phyloP scores from a whole-genome alignment of 176 grass and related monocot genomes.

The Miscanthus lutarioriparius region DNA sequence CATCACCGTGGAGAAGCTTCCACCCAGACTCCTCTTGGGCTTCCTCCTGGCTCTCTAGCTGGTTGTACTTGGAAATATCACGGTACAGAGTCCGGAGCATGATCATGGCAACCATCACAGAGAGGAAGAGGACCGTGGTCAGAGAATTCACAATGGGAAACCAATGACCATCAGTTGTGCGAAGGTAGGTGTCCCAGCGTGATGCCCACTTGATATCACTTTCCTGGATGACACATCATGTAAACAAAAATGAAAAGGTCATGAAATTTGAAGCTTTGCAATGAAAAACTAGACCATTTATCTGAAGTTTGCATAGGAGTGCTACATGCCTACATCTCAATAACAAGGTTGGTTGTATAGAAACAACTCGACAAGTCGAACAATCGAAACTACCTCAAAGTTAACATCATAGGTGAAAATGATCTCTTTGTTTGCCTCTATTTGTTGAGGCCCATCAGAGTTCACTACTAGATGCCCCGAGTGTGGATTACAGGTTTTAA shows the following conservation, averaged over 20 bases:
- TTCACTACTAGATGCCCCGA: conserved; percentile 31
- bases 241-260: background rate
- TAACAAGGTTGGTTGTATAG: background rate
- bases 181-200: conserved; percentile 82
- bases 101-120: conserved; percentile 89
- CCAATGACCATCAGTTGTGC: conserved; percentile 77
- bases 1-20: conserved; percentile 90
- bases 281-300: conserved; percentile 18
- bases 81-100: conserved; percentile 89
- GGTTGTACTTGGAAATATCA: conserved; percentile 88
- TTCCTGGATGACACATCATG: conserved; percentile 48
- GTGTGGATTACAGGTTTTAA: conserved; percentile 66
- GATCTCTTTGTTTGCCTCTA: conserved; percentile 65
- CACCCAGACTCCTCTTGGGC: conserved; percentile 88
- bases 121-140: conserved; percentile 78
- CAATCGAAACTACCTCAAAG: conserved; percentile 50
- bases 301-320: background rate
- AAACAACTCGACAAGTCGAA: background rate
- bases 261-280: background rate
- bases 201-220: conserved; percentile 84
- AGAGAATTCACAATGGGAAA: conserved; percentile 78
- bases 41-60: conserved; percentile 77
- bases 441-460: conserved; percentile 55
- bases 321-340: background rate
- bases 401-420: conserved; percentile 75